phyloP scores from a whole-genome alignment of 2,329 filamentous ascomycete species.

The Monosporascus sp. region DNA sequence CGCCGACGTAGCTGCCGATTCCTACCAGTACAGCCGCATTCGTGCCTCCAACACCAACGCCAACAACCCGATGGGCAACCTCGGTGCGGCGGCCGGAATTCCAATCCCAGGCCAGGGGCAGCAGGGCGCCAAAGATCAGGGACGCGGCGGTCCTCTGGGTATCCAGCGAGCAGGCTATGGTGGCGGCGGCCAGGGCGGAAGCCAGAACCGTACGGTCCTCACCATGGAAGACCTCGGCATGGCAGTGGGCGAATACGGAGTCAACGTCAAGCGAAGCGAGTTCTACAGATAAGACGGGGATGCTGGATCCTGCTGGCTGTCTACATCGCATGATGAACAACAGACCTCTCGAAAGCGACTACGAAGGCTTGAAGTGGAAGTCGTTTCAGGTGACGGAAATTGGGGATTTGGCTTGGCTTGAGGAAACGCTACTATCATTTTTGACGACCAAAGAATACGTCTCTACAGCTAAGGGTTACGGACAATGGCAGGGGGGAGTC shows the following conservation, averaged over 20 bases:
- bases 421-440: no score
- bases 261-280: conserved; percentile 95
- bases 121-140: conserved; percentile 51
- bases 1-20: conserved; percentile 92
- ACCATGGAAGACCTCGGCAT: conserved; percentile 99
- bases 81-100: conserved; percentile 70
- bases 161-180: conserved; percentile 76
- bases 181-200: conserved; percentile 82
- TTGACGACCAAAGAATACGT: no score
- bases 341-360: not conserved
- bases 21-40: conserved; percentile 96
- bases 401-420: not conserved
- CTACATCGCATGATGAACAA: not conserved
- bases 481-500: not conserved
- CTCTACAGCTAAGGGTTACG: no score
- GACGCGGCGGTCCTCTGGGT: conserved; percentile 56
- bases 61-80: conserved; percentile 86
- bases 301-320: not conserved
- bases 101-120: conserved; percentile 56
- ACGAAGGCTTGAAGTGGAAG: not conserved
- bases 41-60: conserved; percentile 82
- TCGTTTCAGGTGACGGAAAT: not conserved
- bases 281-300: conserved; percentile 57
- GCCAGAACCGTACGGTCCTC: conserved; percentile 85
- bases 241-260: conserved; percentile 95